Evolutionary conservation across 1,284 basidiomycete species (phyloP), one percentile per base, ranked within the genome.

Genomic region (Ceratobasidium papillatum): DNA sequence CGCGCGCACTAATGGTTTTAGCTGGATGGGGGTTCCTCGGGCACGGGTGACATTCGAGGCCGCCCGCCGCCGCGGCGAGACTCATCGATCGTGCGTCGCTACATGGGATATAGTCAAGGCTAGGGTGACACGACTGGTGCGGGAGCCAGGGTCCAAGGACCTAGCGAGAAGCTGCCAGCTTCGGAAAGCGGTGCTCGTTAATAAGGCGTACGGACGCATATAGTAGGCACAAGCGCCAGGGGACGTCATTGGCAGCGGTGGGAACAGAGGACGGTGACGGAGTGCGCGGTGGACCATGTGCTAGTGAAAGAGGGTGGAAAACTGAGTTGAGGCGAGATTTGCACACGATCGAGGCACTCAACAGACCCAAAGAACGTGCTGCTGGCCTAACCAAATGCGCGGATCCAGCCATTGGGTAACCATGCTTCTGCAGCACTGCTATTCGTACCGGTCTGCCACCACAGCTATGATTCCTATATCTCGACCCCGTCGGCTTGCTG

Each of bases 341-440:
- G 58, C 69, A 72, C 69, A 72, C 69, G 69, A 72, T 72, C 69
- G 69, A 72, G 69, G 58, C 58, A 72, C 68, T 61, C 68, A 69
- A 72, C 69, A 72, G 69, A 72, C 69, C 30, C 69, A 72, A 72
- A 72, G 69, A 72, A 51, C 38, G 25, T 52, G 56, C 22, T 27
- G 47, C 32, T 30, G 47, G 45, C 32, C 69, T 72, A 72, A 62
- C 69, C 69, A 72, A 49, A 72, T 72, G 58, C 41, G 34, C 30
- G n/a, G 45, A 52, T 43, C 69, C 56, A 52, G 58, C 5, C 27
- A 2, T 25, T 59, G 56, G 68, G 56, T 59, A 32, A 56, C 56
- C 58, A 41, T 61, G 69, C 69, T 72, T 72, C 69, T 61, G 58
- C 58, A 72, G 66, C 66, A 71, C 66, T 54, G 66, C 66, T 71